Evolutionary conservation across 768 basidiomycete genomes (phyloP).

Genomic region (Boletus reticuloceps): DNA sequence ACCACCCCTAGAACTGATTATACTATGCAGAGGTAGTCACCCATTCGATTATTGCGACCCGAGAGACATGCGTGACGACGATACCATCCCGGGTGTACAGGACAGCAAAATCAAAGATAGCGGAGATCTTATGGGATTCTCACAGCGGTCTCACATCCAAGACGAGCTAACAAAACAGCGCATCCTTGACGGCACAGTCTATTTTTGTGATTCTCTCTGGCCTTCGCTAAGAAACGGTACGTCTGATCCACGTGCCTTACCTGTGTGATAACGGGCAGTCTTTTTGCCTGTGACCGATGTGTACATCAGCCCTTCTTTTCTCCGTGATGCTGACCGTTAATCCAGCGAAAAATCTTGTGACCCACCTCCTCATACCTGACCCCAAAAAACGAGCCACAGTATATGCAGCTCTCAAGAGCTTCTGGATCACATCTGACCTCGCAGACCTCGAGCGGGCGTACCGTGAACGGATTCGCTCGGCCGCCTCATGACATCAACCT

Average conservation of each 20-base stretch:
- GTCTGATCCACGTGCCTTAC: slow-evolving; percentile 10
- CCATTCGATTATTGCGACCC: slow-evolving; percentile 66
- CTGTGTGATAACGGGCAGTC: background rate
- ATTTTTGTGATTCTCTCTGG: slow-evolving; percentile 60
- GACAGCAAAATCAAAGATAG: slow-evolving; percentile 33
- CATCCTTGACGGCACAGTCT: slow-evolving; percentile 60
- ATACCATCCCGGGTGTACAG: slow-evolving; percentile 1
- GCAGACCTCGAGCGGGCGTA: slow-evolving; percentile 62
- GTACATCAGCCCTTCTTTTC: background rate
- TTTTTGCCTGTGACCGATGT: background rate
- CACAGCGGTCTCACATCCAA: slow-evolving; percentile 38
- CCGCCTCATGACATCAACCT: slow-evolving; percentile 10
- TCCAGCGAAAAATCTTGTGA: slow-evolving; percentile 54
- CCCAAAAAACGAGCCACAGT: slow-evolving; percentile 61
- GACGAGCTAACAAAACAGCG: slow-evolving; percentile 66
- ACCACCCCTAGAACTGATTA: background rate
- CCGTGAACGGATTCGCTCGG: slow-evolving; percentile 45
- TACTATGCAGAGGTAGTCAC: slow-evolving; percentile 56
- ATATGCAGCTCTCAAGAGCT: slow-evolving; percentile 52
- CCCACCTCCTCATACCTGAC: slow-evolving; percentile 59
- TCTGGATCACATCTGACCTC: slow-evolving; percentile 67
- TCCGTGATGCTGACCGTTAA: slow-evolving; percentile 5
- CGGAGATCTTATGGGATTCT: slow-evolving; percentile 30
- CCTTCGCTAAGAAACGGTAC: slow-evolving; percentile 54
- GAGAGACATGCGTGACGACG: slow-evolving; percentile 12